Evolutionary conservation across 1,139 yeast genomes (phyloP).

Genomic region (Pichia sorboxylosa): DNA sequence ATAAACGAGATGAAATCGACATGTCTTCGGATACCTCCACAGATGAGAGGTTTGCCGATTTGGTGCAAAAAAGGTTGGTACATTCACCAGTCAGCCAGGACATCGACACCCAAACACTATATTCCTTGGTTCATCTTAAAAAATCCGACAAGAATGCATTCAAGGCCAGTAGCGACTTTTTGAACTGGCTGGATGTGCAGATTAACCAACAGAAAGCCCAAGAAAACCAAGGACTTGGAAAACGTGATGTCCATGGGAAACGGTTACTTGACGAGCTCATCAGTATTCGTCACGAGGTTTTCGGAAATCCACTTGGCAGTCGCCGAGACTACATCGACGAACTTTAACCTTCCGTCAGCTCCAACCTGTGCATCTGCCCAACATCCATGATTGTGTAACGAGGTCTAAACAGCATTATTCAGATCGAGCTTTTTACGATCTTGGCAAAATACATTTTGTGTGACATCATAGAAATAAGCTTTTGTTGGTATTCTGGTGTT

Average conservation of each 20-base stretch:
- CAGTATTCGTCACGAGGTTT: slow-evolving; percentile 56
- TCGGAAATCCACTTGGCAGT: slow-evolving; percentile 69
- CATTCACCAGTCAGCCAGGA: neutral
- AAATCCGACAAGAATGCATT: slow-evolving; percentile 6
- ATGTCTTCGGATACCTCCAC: slow-evolving; percentile 12
- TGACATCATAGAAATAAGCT: no score
- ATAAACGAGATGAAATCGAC: slow-evolving; percentile 1
- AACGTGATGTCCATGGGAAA: slow-evolving; percentile 9
- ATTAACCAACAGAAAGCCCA: slow-evolving; percentile 28
- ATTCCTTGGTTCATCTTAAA: slow-evolving; percentile 11
- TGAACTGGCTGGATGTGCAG: slow-evolving; percentile 54
- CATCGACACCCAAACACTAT: slow-evolving; percentile 4
- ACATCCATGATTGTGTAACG: no score
- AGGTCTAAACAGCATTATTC: no score
- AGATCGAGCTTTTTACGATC: no score
- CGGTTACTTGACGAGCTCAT: slow-evolving; percentile 31
- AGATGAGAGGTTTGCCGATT: neutral
- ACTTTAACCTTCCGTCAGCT: slow-evolving; percentile 28
- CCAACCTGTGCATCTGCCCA: no score
- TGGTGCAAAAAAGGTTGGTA: neutral
- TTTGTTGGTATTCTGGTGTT: no score
- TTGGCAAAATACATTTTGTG: no score
- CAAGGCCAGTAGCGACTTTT: slow-evolving; percentile 27
- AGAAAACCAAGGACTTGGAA: neutral
- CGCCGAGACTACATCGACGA: slow-evolving; percentile 50